phyloP scores from a whole-genome alignment of 1,284 basidiomycete species.

The Sporisorium scitamineum region DNA sequence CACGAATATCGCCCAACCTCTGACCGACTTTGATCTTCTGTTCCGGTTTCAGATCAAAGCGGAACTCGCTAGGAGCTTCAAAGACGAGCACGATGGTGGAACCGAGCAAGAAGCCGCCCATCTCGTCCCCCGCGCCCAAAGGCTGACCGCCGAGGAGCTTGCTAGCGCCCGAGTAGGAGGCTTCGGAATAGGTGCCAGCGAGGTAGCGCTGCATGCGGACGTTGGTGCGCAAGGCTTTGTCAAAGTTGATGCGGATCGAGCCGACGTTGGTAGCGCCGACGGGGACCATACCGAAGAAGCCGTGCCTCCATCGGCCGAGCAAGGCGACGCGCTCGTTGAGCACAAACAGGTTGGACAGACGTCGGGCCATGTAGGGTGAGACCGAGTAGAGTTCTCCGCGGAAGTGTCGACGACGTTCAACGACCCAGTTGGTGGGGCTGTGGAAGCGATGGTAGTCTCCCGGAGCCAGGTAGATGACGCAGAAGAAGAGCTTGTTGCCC shows the following conservation, averaged over 20 bases:
- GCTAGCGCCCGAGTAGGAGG: conserved; percentile 71
- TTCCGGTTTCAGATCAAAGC: conserved; percentile 83
- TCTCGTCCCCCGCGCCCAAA: conserved; percentile 86
- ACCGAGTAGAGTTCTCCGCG: conserved; percentile 97
- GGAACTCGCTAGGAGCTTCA: conserved; percentile 88
- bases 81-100: conserved; percentile 97
- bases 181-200: conserved; percentile 89
- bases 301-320: conserved; percentile 93
- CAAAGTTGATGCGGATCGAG: conserved; percentile 96
- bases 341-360: conserved; percentile 92
- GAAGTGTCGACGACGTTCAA: conserved; percentile 94
- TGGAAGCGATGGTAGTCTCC: conserved; percentile 99
- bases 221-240: conserved; percentile 76
- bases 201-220: conserved; percentile 54
- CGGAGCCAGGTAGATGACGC: conserved; percentile 96
- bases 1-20: conserved; percentile 70
- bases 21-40: conserved; percentile 91
- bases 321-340: conserved; percentile 97
- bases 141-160: conserved; percentile 86
- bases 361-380: conserved; percentile 92
- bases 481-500: conserved; percentile 89
- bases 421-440: conserved; percentile 94
- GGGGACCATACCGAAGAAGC: conserved; percentile 97
- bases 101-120: conserved; percentile 96
- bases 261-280: conserved; percentile 99